Evolutionary conservation across 805 yeast species (phyloP).

Genomic region (Wickerhamiella kazuoi): DNA sequence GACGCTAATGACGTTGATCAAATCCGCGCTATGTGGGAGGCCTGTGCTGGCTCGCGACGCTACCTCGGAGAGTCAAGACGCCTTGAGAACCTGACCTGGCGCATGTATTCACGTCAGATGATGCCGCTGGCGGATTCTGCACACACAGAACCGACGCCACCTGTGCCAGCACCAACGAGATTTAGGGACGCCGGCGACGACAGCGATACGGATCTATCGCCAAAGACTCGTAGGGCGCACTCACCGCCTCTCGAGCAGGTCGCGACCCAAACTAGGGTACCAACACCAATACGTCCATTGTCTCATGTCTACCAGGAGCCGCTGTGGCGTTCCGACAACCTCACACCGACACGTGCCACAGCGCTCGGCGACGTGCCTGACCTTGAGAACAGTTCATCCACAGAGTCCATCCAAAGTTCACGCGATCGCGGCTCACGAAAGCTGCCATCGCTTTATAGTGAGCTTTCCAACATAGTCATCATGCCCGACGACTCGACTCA

Average conservation of each 20-base stretch:
- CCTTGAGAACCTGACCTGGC: slow-evolving; percentile 14
- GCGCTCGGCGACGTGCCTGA: neutral
- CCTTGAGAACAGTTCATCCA: neutral
- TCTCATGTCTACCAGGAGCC: too few relatives aligned
- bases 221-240: neutral
- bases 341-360: too few relatives aligned
- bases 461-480: neutral
- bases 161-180: neutral
- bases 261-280: neutral
- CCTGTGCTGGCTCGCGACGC: slow-evolving; percentile 13
- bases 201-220: neutral
- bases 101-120: slow-evolving; percentile 14
- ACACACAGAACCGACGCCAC: neutral
- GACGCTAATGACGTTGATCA: slow-evolving; percentile 13
- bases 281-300: neutral
- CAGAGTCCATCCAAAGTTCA: neutral
- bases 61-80: slow-evolving; percentile 14
- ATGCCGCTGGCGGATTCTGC: neutral
- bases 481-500: neutral
- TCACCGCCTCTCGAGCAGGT: neutral
- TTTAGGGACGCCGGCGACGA: neutral
- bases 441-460: neutral
- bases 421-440: neutral
- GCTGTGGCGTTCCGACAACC: too few relatives aligned
- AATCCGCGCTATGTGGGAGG: slow-evolving; percentile 14